Evolutionary conservation across 306 rosid genomes (phyloP), one percentile per base, ranked within the genome.

Genomic region (Albizia julibrissin): DNA sequence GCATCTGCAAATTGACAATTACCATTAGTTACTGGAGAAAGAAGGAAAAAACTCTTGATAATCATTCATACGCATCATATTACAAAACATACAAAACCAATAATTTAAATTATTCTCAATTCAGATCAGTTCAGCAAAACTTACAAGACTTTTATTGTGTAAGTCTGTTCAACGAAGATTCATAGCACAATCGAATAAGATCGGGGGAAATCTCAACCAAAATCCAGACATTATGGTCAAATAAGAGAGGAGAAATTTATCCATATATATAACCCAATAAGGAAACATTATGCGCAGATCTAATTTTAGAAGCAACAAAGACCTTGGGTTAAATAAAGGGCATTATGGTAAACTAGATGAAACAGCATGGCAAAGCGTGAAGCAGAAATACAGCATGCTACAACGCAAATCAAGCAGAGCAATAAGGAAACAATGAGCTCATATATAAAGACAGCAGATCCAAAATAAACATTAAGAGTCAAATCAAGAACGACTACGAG

Each of bases 1-100:
- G 93, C 98, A 87, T 94, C 98, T 91, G 86, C 59, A 33, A 79
- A 67, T 65, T 6, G 0, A 59, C 78, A 61, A 74, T 29, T 62
- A 13, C 16, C 49, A 16, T 18, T 37, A 37, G n/a, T 83, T 67
- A 0, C 4, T n/a, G 14, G 7, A n/a, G 10, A 6, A 56, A 8
- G 27, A 3, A 8, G 1, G 10, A 21, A 10, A n/a, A 22, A 10
- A 0, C 1, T 34, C 9, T 0, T 2, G 18, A 40, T 14, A 46
- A 77, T 65, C 22, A 5, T 8, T 21, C 19, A 49, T 5, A 22
- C 31, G 7, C 75, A 43, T 7, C 14, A 15, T 13, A 71, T 5
- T 5, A 11, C n/a, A 7, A 27, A 43, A 34, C 1, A 70, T 5
- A 3, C 16, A 14, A 22, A 22, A 70, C 0, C 6, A 34, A 19